Evolutionary conservation across 768 basidiomycete species (phyloP).

Genomic region (Boletus edulis): DNA sequence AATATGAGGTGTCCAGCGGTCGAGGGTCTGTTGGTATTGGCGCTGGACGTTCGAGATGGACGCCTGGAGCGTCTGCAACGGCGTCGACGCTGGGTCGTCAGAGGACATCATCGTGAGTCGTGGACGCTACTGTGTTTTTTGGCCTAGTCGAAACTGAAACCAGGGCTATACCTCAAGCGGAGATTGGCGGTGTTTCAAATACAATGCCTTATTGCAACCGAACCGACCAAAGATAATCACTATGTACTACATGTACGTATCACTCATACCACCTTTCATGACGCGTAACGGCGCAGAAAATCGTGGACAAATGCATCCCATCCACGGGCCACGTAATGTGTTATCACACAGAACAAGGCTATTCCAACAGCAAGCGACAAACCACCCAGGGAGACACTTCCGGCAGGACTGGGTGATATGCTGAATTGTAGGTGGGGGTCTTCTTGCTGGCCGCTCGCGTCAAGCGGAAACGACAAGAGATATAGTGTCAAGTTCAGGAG

Average conservation of each 20-base stretch:
- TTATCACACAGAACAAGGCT: background rate
- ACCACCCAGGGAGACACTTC: constrained; percentile 1
- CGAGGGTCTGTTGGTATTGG: constrained; percentile 85
- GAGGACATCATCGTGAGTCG: constrained; percentile 32
- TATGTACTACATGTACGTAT: too few relatives aligned
- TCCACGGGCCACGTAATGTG: background rate
- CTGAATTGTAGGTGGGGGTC: background rate
- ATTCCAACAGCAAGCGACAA: background rate
- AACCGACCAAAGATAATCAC: too few relatives aligned
- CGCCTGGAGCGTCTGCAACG: constrained; percentile 28
- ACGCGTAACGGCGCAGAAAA: too few relatives aligned
- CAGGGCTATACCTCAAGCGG: constrained; percentile 7
- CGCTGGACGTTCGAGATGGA: constrained; percentile 51
- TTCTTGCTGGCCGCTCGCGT: background rate
- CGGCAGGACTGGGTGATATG: constrained; percentile 3
- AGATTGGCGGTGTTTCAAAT: constrained; percentile 4
- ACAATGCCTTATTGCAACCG: too few relatives aligned
- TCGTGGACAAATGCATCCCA: background rate
- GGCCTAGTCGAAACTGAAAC: background rate
- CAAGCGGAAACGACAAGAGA: background rate
- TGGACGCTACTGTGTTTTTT: constrained; percentile 2
- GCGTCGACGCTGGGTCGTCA: constrained; percentile 28
- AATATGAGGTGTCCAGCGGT: constrained; percentile 88
- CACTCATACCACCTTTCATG: too few relatives aligned
- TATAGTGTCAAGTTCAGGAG: constrained; percentile 7